Conservation (phyloP, 2,329 filamentous ascomycete species). For the Didymella keratinophila region DNA sequence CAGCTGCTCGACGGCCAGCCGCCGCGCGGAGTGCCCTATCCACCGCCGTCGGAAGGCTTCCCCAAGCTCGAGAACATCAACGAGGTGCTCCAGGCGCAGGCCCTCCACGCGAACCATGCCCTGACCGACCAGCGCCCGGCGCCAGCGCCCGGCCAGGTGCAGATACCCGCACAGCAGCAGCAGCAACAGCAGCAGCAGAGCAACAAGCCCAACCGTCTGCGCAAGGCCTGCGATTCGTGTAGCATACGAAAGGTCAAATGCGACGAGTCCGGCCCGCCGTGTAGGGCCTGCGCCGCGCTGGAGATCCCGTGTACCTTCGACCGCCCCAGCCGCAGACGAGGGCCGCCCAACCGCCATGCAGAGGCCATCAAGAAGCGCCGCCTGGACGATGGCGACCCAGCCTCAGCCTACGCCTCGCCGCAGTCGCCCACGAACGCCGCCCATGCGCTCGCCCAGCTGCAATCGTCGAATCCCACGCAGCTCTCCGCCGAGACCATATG, state of each 20-base stretch:
- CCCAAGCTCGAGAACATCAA: constrained; percentile 49
- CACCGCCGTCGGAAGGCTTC: constrained; percentile 28
- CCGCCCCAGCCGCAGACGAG: constrained; percentile 68
- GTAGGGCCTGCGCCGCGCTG: constrained; percentile 68
- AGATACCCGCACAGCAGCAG: constrained; percentile 20
- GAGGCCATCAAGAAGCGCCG: constrained; percentile 71
- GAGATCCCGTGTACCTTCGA: constrained; percentile 74
- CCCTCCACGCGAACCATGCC: constrained; percentile 47
- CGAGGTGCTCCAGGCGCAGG: constrained; percentile 49
- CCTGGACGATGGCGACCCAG: constrained; percentile 55
- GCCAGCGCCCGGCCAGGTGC: constrained; percentile 23
- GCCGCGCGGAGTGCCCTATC: constrained; percentile 11
- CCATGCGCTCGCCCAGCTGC: constrained; percentile 60
- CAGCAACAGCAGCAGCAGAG: constrained; percentile 30
- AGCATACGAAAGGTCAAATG: constrained; percentile 61
- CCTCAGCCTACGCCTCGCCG: constrained; percentile 52
- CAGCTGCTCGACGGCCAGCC: constrained; percentile 19
- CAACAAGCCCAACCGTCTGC: constrained; percentile 48
- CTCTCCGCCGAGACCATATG: constrained; percentile 74
- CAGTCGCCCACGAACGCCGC: constrained; percentile 63
- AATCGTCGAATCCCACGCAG: constrained; percentile 54
- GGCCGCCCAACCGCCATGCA: constrained; percentile 71
- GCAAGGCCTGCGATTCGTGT: constrained; percentile 54
- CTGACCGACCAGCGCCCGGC: constrained; percentile 37
- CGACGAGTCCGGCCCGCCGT: constrained; percentile 71